Percentiles rank a stretch among this genome's conserved stretches.
phyloP scores from a whole-genome alignment of 2,329 filamentous ascomycete genomes.

The Trichoderma lentiforme region DNA sequence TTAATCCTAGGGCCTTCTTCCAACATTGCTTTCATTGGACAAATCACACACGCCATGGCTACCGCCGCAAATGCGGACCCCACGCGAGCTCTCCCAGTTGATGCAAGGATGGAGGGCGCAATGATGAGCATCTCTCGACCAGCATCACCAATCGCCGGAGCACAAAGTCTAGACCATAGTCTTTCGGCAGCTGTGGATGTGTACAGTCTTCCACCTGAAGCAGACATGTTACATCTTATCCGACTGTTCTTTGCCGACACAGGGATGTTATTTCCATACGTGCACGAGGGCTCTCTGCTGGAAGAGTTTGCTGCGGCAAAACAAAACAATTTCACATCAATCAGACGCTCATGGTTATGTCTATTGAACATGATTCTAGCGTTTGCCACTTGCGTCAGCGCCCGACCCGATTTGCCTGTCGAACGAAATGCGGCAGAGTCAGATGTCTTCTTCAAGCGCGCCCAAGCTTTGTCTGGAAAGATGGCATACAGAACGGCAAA shows the following conservation, averaged over 20 bases:
- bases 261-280: slow-evolving; percentile 9
- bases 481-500: background rate
- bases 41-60: slow-evolving; percentile 2
- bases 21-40: slow-evolving; percentile 4
- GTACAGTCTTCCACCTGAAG: background rate
- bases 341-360: background rate
- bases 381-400: slow-evolving; percentile 4
- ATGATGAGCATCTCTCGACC: slow-evolving; percentile 8
- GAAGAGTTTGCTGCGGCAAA: background rate
- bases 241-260: slow-evolving; percentile 9
- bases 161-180: background rate
- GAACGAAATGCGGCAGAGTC: slow-evolving; percentile 1
- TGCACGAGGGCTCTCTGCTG: background rate
- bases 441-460: slow-evolving; percentile 2
- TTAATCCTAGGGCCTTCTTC: background rate
- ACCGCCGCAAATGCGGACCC: background rate
- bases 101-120: background rate
- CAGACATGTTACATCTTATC: background rate
- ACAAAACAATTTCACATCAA: slow-evolving; percentile 1
- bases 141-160: background rate
- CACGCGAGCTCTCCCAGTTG: background rate
- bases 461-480: background rate
- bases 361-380: slow-evolving; percentile 5
- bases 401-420: background rate
- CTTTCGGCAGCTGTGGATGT: background rate